These are phyloP conservation scores for Auricularia auricula-judae DNA, from an alignment of 768 basidiomycete genomes.

Conservation along the genomic window DNA sequence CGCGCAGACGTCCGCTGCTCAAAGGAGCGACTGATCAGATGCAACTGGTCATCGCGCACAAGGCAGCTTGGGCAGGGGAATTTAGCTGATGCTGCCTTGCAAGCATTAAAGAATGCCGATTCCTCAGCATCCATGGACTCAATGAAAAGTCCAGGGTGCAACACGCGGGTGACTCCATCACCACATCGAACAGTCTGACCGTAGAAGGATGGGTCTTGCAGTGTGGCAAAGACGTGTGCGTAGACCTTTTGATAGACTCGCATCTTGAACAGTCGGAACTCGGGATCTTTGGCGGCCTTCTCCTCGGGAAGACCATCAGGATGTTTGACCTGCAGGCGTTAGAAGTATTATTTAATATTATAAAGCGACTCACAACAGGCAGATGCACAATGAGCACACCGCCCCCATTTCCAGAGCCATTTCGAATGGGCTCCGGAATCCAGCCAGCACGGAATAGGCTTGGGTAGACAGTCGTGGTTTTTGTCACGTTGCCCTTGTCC, in stretches of 20 bases:
- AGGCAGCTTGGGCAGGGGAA: slow-evolving; percentile 22
- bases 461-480: slow-evolving; percentile 17
- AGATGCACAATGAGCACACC: slow-evolving; percentile 21
- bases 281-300: slow-evolving; percentile 11
- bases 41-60: slow-evolving; percentile 13
- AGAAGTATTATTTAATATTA: background rate
- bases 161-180: slow-evolving; percentile 13
- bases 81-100: slow-evolving; percentile 16
- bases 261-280: slow-evolving; percentile 19
- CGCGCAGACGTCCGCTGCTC: slow-evolving; percentile 10
- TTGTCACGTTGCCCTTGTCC: slow-evolving; percentile 21
- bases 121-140: slow-evolving; percentile 23
- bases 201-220: slow-evolving; percentile 12
- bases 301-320: slow-evolving; percentile 14
- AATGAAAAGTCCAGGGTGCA: slow-evolving; percentile 21
- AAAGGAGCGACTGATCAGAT: slow-evolving; percentile 11
- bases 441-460: slow-evolving; percentile 17
- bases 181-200: slow-evolving; percentile 17
- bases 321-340: slow-evolving; percentile 14
- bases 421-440: slow-evolving; percentile 19
- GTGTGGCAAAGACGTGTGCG: slow-evolving; percentile 11
- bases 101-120: slow-evolving; percentile 16
- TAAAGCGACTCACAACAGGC: slow-evolving; percentile 13
- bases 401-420: slow-evolving; percentile 24
- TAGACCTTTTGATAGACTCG: slow-evolving; percentile 22